Base-by-base conservation (phyloP, 1,139 yeast species). In the Yamadazyma membranifaciens region DNA sequence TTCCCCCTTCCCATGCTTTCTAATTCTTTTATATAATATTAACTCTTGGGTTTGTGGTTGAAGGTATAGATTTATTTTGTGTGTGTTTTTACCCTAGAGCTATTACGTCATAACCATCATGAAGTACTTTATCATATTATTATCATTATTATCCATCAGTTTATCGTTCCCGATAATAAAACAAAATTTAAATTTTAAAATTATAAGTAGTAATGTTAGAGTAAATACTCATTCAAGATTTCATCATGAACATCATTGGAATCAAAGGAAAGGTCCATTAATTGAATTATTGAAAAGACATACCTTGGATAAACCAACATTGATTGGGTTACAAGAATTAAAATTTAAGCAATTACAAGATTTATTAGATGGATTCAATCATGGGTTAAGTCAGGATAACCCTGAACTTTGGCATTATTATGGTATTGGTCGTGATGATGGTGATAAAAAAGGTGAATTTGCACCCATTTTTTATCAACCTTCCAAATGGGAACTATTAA, bases 351-450 rank as follows among this genome's bases (percentile, higher is more conserved):
- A 60, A 42, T 45, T 63, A 25, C 34, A 38, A 3, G 67, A 62
- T 41, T 43, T 62, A 6, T 40, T 52, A 15, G 24, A 36, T 2
- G 56, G 56, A 4, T 43, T 60, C 25, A 57, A 56, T 36, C 39
- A 43, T 11, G 24, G 14, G 2, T 4, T 6, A 9, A 25, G 16
- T 14, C 37, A 44, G 5, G 52, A 56, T 27, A 33, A 27, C 6
- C 27, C 16, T 6, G 7, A 20, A 20, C n/a, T n/a, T n/a, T 74
- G 72, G 67, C 52, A 55, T 4, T 71, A 70, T 45, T 67, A 63
- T 42, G 76, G 76, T 2, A 65, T 65, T 14, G 78, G 78, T 2
- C 56, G 79, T 49, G 73, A 69, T 36, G 74, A 74, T 50, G 79
- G 79, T 2, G 45, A 48, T 5, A 50, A 52, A 9, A 49, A 52